Evolutionary conservation across 1,284 basidiomycete species (phyloP), one percentile per base, ranked within the genome.

Genomic region (Cryptococcus sp.): DNA sequence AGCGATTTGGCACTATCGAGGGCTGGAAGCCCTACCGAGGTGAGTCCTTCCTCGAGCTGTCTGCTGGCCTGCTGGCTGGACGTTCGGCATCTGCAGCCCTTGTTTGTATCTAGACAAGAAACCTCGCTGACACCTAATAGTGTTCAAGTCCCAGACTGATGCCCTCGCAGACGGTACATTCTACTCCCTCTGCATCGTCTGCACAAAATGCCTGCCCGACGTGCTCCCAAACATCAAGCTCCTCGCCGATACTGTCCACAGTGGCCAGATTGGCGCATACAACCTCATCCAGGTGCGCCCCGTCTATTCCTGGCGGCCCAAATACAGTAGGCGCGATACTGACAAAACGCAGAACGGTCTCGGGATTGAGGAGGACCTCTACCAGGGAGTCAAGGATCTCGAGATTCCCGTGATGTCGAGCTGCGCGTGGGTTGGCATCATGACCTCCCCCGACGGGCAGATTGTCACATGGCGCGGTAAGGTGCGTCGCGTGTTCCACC

Each of bases 201-300:
- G 85, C 1, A 87, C 86, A 2, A 91, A 91, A 69, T 84, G 84
- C 4, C 76, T 90, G 3, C 88, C 88, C 0, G 88, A 91, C 64
- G 70, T 87, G 18, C 67, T 77, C 1, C 81, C 80, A 13, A 88
- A 84, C 4, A 77, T 85, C 0, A 70, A 76, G 13, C 75, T 89
- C 13, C 80, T 90, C 16, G 75, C 78, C 20, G 84, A 87, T 1
- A 76, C 87, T 1, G 77, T 90, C 24, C 78, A 79, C 0, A 58
- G 78, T 1, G 77, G 80, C 1, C 86, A 86, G 65, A 68, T 77
- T 3, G 79, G 80, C 0, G 82, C 81, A 1, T 87, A 87, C 63
- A 83, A 87, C 1, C 70, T 90, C 15, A 73, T 91, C 45, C 87
- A 89, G 76, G 72, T 71, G 42, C 38, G 69, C 49, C 8, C 28